These are phyloP conservation scores for Microdochium paspali DNA, from an alignment of 2,329 filamentous ascomycete species.

Conservation along the genomic window DNA sequence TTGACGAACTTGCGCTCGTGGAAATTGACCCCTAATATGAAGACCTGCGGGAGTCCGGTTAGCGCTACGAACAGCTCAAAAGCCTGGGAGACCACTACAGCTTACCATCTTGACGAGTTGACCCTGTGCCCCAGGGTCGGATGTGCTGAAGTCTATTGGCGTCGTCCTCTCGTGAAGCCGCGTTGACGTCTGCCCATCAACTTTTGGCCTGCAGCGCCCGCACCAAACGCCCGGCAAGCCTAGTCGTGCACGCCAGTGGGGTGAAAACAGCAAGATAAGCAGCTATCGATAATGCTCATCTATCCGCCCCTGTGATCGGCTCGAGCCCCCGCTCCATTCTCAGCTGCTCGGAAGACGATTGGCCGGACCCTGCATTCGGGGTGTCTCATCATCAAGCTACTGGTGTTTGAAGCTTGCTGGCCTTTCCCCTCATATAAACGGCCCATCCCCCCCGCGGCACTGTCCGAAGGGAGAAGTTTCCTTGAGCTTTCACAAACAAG, in stretches of 20 bases:
- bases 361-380: neutral
- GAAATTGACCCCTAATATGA: conserved; percentile 83
- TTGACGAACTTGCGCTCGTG: conserved; percentile 73
- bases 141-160: neutral
- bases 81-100: neutral
- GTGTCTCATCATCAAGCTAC: neutral
- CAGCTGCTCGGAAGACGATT: neutral
- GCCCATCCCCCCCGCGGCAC: neutral
- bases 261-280: neutral
- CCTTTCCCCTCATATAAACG: neutral
- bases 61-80: neutral
- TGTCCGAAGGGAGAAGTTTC: neutral
- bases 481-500: conserved; percentile 3
- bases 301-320: no score
- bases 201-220: neutral
- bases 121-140: neutral
- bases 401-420: neutral
- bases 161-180: neutral
- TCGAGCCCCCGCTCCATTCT: neutral
- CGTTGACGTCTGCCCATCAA: neutral
- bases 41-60: conserved; percentile 44
- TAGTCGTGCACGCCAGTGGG: neutral
- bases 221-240: neutral
- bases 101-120: conserved; percentile 8
- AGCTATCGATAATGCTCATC: neutral